phyloP scores from a whole-genome alignment of 805 yeast species.

The Candida bentonensis region DNA sequence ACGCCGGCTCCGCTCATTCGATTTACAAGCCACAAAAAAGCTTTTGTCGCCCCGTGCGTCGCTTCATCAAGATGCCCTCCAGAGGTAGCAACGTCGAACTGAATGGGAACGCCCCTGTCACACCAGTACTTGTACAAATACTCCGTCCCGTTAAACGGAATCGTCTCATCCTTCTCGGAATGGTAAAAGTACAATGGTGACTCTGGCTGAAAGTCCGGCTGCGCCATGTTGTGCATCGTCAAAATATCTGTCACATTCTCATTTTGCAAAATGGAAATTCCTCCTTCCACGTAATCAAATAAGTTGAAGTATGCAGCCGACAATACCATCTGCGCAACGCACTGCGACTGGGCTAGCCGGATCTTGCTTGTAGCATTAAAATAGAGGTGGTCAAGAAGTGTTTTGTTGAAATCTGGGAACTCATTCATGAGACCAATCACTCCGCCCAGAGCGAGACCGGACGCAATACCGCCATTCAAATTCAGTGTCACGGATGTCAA shows the following conservation, averaged over 20 bases:
- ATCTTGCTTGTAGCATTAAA: constrained; percentile 1
- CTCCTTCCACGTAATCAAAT: constrained; percentile 9
- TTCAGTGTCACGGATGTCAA: constrained; percentile 8
- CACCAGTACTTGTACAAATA: constrained; percentile 3
- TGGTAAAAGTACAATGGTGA: constrained; percentile 14
- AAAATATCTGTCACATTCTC: constrained; percentile 5
- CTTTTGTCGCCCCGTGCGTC: constrained; percentile 6
- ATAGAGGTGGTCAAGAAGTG: constrained; percentile 4
- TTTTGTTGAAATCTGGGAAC: constrained; percentile 10
- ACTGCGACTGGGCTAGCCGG: constrained; percentile 7
- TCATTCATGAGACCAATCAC: constrained; percentile 13
- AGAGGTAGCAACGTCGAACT: constrained; percentile 4
- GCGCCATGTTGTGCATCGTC: constrained; percentile 8
- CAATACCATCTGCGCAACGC: constrained; percentile 8
- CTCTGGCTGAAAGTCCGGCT: constrained; percentile 4
- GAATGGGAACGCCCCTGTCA: constrained; percentile 5
- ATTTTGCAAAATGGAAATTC: constrained; percentile 8
- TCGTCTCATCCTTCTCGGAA: constrained; percentile 13
- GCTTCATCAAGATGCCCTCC: constrained; percentile 4
- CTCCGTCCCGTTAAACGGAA: constrained; percentile 10
- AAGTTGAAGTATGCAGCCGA: constrained; percentile 9
- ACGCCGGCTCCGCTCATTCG: neutral
- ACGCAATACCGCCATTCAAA: constrained; percentile 9
- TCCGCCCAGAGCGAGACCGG: constrained; percentile 15
- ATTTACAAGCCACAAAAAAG: constrained; percentile 5